Percentiles rank a stretch among this genome's conserved stretches.
Evolutionary conservation across 371 early-diverging fungal genomes (phyloP).

Genomic region (Funneliformis caledonium): DNA sequence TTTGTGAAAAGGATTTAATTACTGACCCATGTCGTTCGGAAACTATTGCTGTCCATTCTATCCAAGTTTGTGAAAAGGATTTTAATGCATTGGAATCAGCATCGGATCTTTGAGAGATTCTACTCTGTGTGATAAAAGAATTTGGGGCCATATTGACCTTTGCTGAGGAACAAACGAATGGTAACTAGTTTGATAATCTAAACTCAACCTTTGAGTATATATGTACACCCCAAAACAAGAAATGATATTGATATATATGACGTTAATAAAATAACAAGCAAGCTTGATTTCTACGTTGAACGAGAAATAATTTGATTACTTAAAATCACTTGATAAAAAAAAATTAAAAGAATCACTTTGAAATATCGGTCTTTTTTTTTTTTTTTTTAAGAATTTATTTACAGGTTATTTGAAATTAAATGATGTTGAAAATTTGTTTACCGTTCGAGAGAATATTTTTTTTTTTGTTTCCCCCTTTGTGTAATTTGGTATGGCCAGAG

Average conservation of each 20-base stretch:
- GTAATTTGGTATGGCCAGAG: not conserved
- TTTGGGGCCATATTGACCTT: constrained; percentile 10
- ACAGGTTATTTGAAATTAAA: too few species aligned
- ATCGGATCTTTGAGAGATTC: not conserved
- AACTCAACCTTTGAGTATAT: not conserved
- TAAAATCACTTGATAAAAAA: too few species aligned
- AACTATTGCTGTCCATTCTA: constrained; percentile 35
- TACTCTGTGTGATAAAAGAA: not conserved
- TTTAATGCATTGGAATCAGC: not conserved
- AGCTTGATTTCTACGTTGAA: too few species aligned
- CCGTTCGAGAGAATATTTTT: too few species aligned
- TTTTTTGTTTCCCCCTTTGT: not conserved
- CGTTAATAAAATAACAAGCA: too few species aligned
- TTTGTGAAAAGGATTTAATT: constrained; percentile 21
- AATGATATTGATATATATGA: not conserved
- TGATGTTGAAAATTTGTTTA: too few species aligned
- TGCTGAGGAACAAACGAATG: not conserved
- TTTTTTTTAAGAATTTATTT: too few species aligned
- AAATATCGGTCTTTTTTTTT: too few species aligned
- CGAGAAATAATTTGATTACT: too few species aligned
- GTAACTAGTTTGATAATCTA: not conserved
- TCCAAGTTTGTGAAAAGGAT: constrained; percentile 30
- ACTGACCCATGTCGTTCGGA: constrained; percentile 10
- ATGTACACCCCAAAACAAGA: not conserved
- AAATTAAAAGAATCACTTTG: too few species aligned